A percentile compares a stretch with the other conserved stretches of the same genome.
Conservation (phyloP, 2,329 filamentous ascomycete species). For the Fusarium hostae region DNA sequence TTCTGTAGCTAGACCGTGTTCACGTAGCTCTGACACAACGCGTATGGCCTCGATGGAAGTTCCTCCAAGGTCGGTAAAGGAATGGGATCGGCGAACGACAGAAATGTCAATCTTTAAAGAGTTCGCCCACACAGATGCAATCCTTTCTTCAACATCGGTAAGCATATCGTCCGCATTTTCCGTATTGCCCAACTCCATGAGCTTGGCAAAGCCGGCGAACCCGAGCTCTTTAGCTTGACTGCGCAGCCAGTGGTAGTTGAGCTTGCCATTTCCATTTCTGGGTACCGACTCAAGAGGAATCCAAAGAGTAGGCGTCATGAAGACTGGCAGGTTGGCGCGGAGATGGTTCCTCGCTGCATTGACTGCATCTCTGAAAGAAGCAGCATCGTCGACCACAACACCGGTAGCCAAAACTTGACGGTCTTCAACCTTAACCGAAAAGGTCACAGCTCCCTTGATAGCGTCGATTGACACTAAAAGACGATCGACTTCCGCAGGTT, state of each 20-base stretch:
- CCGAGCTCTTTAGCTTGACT: neutral
- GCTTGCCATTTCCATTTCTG: conserved; percentile 41
- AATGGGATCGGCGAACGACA: neutral
- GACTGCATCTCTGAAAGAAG: neutral
- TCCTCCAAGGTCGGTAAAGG: conserved; percentile 13
- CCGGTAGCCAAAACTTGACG: neutral
- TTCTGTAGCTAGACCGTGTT: conserved; percentile 1
- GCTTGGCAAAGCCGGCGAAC: neutral
- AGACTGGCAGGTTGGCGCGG: conserved; percentile 23
- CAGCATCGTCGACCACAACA: neutral
- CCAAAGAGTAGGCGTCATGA: conserved; percentile 44
- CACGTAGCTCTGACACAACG: conserved; percentile 2
- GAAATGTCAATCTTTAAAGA: neutral
- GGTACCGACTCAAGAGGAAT: conserved; percentile 34
- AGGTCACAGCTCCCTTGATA: neutral
- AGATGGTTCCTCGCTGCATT: conserved; percentile 2
- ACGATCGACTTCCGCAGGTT: conserved; percentile 16
- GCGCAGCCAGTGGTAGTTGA: conserved; percentile 18
- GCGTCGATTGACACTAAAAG: neutral
- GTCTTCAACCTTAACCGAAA: conserved; percentile 13
- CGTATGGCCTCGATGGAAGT: conserved; percentile 21
- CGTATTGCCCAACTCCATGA: neutral
- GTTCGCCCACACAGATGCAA: neutral
- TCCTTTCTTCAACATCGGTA: conserved; percentile 2
- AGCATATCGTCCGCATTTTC: neutral